Conservation (phyloP, 2,329 filamentous ascomycete species). For the Fusarium armeniacum region DNA sequence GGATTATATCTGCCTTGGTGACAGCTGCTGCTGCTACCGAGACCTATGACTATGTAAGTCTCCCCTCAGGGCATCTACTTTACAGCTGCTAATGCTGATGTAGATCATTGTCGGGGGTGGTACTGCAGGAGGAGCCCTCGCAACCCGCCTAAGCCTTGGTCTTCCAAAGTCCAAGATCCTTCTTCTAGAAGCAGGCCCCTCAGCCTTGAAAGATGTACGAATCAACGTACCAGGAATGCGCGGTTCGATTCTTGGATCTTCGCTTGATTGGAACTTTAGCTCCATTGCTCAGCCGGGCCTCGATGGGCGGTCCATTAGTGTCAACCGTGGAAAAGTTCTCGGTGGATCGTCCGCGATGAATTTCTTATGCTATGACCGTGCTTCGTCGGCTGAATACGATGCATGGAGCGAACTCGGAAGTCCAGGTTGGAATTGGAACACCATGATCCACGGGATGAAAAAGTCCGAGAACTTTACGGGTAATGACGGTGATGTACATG, state of each 20-base stretch:
- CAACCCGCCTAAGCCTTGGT: conserved; percentile 52
- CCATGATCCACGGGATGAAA: conserved; percentile 54
- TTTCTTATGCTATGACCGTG: conserved; percentile 56
- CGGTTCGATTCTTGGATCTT: conserved; percentile 46
- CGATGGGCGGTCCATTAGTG: conserved; percentile 56
- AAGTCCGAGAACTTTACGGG: conserved; percentile 45
- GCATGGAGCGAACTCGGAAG: conserved; percentile 57
- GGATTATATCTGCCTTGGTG: background rate
- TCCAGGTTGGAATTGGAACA: conserved; percentile 55
- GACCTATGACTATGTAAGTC: background rate
- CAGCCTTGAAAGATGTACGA: conserved; percentile 49
- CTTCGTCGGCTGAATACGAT: conserved; percentile 55
- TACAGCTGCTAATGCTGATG: background rate
- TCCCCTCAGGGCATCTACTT: too few relatives aligned
- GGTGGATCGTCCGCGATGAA: conserved; percentile 59
- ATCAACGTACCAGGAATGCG: conserved; percentile 54
- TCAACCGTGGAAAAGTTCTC: conserved; percentile 63
- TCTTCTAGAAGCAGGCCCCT: conserved; percentile 51
- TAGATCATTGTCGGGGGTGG: conserved; percentile 54
- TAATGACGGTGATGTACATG: conserved; percentile 34
- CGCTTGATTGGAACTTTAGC: conserved; percentile 60
- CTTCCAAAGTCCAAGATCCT: conserved; percentile 51
- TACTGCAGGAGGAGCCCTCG: conserved; percentile 54
- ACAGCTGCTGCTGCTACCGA: background rate
- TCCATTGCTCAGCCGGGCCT: conserved; percentile 58